Evolutionary conservation across 768 basidiomycete species (phyloP), one percentile per base, ranked within the genome.

Genomic region (Lentinula boryana): DNA sequence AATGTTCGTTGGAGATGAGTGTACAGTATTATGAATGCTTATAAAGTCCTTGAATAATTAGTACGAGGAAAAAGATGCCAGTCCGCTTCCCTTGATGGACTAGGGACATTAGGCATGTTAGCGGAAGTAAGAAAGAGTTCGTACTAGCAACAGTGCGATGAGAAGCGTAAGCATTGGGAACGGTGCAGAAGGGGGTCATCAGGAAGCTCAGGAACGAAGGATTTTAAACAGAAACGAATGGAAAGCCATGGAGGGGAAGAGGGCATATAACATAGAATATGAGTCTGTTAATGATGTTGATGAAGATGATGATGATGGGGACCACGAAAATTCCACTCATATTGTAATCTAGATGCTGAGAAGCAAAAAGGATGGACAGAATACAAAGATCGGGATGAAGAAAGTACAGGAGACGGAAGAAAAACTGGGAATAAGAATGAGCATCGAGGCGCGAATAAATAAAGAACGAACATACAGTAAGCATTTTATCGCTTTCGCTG

Each of bases 401-500:
- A n/a, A 35, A 54, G 35, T 38, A 38, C 36, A 38, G 36, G 13
- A 18, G n/a, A 40, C 7, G 3, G 13, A 10, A 36, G 35, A 32
- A 31, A n/a, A 10, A 31, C 51, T 43, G 41, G 5, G 5, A 31
- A 36, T 7, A 52, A 7, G 21, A 15, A 33, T 52, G 51, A 52
- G 32, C 32, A 15, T 35, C 57, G 46, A 58, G 40, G 43, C 60
- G 27, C 43, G 49, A 56, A 62, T 58, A 23, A 62, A 36, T 41
- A 51, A 61, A 52, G 59, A 46, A 48, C 27, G 58, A 56, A 48
- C 50, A 32, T 36, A 49, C 61, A 65, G 38, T 31, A 64, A 43
- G 1, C 18, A 69, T 55, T 69, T 78, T 72, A 84, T 69, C 79
- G 78, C 68, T 85, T 78, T 66, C 83, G 85, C 68, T 87, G 89